Evolutionary conservation across 1,139 yeast species (phyloP).

Genomic region (Pichia inconspicua): DNA sequence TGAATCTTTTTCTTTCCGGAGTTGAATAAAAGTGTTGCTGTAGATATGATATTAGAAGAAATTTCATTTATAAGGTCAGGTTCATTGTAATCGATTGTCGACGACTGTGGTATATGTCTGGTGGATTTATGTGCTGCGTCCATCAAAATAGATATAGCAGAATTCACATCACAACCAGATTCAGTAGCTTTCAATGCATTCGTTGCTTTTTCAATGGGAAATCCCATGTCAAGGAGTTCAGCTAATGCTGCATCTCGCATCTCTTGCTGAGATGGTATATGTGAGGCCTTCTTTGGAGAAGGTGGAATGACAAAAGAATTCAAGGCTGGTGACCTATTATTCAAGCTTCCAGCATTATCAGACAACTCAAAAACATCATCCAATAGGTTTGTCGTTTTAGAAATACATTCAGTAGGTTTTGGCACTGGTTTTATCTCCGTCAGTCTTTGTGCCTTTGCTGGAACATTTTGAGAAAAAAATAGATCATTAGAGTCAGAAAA

Average conservation of each 20-base stretch:
- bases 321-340: no score
- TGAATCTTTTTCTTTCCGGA: constrained; percentile 56
- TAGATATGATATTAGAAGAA: constrained; percentile 54
- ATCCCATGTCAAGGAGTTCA: constrained; percentile 74
- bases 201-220: constrained; percentile 52
- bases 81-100: constrained; percentile 26
- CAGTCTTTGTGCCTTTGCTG: neutral
- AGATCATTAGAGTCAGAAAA: neutral
- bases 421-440: neutral
- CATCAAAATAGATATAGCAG: constrained; percentile 66
- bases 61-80: constrained; percentile 48
- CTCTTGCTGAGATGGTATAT: neutral
- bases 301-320: no score
- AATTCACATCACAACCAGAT: constrained; percentile 53
- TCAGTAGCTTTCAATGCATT: constrained; percentile 48
- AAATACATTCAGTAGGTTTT: neutral
- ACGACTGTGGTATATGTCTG: constrained; percentile 22
- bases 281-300: neutral
- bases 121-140: constrained; percentile 39
- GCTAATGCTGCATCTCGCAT: constrained; percentile 51
- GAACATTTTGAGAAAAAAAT: neutral
- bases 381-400: constrained; percentile 7
- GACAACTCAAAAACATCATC: constrained; percentile 17
- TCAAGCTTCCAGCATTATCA: neutral
- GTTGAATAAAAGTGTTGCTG: constrained; percentile 54